Percentiles rank a stretch among this genome's conserved stretches.
Evolutionary conservation across 805 yeast species (phyloP).

Genomic region (Teunomyces barrocoloradensis): DNA sequence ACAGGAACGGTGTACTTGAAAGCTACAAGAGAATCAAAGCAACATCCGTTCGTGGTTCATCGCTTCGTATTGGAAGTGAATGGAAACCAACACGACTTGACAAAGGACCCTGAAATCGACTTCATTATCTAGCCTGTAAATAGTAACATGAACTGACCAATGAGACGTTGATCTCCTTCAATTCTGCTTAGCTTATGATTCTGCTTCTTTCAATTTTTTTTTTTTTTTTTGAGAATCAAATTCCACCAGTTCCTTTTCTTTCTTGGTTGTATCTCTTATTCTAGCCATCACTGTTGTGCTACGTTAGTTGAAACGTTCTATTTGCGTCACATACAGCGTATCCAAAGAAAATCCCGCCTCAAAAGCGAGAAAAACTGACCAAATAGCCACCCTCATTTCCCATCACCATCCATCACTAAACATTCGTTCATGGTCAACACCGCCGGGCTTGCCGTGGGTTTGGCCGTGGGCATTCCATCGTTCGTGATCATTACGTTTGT

Average conservation of each 20-base stretch:
- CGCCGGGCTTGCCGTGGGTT: slow-evolving; percentile 34
- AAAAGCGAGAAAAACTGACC: too few species aligned
- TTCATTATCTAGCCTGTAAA: slow-evolving; percentile 18
- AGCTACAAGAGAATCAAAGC: slow-evolving; percentile 65
- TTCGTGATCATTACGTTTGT: slow-evolving; percentile 25
- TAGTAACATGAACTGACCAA: too few species aligned
- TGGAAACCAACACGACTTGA: slow-evolving; percentile 23
- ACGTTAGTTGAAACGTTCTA: not conserved
- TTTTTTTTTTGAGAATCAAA: too few species aligned
- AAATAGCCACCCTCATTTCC: too few species aligned
- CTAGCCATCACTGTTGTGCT: not conserved
- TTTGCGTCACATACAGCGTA: too few species aligned
- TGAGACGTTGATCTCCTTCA: too few species aligned
- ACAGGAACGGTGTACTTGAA: slow-evolving; percentile 57
- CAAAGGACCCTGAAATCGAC: slow-evolving; percentile 26
- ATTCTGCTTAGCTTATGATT: too few species aligned
- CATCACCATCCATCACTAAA: too few species aligned
- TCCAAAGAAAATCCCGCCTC: too few species aligned
- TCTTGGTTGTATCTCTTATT: too few species aligned
- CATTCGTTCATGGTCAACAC: not conserved
- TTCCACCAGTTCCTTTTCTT: too few species aligned
- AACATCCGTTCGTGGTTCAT: slow-evolving; percentile 42
- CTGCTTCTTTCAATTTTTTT: too few species aligned
- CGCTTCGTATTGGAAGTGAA: slow-evolving; percentile 27
- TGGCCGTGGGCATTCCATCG: slow-evolving; percentile 42